A percentile compares a stretch with the other conserved stretches of the same genome.
These are phyloP conservation scores for Pseudohalonectria lignicola DNA, from an alignment of 2,329 filamentous ascomycete genomes.

Conservation along the genomic window DNA sequence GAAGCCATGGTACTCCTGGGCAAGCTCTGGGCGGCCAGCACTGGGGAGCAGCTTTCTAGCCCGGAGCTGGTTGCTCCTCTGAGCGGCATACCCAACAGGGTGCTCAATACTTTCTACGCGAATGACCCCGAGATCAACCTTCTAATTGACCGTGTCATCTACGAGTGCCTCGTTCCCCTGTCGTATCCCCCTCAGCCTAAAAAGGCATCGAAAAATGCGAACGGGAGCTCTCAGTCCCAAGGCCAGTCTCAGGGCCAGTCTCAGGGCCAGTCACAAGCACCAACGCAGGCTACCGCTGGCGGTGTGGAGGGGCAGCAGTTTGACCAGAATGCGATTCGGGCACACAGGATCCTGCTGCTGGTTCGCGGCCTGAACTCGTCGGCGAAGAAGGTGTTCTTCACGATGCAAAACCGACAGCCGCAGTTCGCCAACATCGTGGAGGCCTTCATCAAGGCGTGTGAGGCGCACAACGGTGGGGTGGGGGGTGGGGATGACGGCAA, in stretches of 20 bases:
- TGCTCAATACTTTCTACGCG: constrained; percentile 81
- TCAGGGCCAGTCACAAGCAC: no score
- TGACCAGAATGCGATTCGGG: constrained; percentile 67
- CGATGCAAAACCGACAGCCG: constrained; percentile 68
- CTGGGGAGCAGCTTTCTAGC: constrained; percentile 73
- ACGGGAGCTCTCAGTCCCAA: constrained; percentile 43
- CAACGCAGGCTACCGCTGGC: no score
- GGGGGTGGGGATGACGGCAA: constrained; percentile 57
- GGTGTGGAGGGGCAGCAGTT: constrained; percentile 19
- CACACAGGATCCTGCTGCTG: constrained; percentile 74
- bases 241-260: no score
- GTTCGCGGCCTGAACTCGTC: constrained; percentile 66
- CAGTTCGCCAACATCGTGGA: constrained; percentile 63
- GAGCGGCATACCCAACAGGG: constrained; percentile 69
- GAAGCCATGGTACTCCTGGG: constrained; percentile 79
- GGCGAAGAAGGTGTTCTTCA: constrained; percentile 81
- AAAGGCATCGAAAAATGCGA: constrained; percentile 50
- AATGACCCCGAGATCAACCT: constrained; percentile 82
- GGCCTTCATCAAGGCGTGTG: constrained; percentile 73
- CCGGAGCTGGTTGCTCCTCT: constrained; percentile 71
- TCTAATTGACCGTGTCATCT: constrained; percentile 73
- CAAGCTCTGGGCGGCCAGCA: constrained; percentile 87
- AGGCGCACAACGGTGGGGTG: constrained; percentile 81
- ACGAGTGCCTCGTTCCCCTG: constrained; percentile 83
- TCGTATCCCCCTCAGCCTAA: constrained; percentile 59